Evolutionary conservation across 306 rosid species (phyloP), one percentile per base, ranked within the genome.

Genomic region (Fagus sylvatica): DNA sequence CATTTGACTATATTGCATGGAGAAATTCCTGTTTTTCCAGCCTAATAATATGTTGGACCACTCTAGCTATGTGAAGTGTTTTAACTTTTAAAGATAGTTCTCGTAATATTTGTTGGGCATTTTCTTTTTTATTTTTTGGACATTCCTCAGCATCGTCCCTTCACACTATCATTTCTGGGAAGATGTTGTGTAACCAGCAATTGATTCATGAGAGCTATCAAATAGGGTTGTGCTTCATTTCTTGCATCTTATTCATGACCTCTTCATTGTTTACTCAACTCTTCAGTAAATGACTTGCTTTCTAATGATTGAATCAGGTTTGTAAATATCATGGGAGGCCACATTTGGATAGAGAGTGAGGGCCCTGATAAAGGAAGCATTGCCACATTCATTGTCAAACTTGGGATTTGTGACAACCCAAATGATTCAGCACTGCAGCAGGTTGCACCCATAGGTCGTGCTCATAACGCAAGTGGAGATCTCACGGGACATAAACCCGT

Each of bases 291-390:
- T 64, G 43, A 36, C 69, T 64, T 6, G 17, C 4, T 73, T 36
- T 36, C 11, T 6, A 60, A 37, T 55, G 80, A 75, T 76, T 81
- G 78, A 71, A 72, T 84, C 86, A 95, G 99, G 88, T 95, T 95
- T 81, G 90, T 90, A 70, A 93, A 88, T 83, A 93, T 91, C 73
- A 95, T 95, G 99, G 99, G 94, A 73, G 98, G 99, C 61, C 91
- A 88, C 79, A 84, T 95, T 49, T 93, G 99, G 98, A 86, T 93
- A 4, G 97, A 93, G 79, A 95, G 99, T 5, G 96, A 91, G 74
- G 99, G 99, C 42, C 78, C 61, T 22, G 91, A 87, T 43, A 96
- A 84, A 83, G 99, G 99, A 74, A 85, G 85, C 80, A 88, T 87
- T 3, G 85, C 86, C 6, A 80, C 88, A 75, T 87, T 96, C 75